Percentiles rank a stretch among this genome's conserved stretches.
These are phyloP conservation scores for Coemansia sp. DNA, from an alignment of 192 early-diverging fungal species.

Conservation along the genomic window DNA sequence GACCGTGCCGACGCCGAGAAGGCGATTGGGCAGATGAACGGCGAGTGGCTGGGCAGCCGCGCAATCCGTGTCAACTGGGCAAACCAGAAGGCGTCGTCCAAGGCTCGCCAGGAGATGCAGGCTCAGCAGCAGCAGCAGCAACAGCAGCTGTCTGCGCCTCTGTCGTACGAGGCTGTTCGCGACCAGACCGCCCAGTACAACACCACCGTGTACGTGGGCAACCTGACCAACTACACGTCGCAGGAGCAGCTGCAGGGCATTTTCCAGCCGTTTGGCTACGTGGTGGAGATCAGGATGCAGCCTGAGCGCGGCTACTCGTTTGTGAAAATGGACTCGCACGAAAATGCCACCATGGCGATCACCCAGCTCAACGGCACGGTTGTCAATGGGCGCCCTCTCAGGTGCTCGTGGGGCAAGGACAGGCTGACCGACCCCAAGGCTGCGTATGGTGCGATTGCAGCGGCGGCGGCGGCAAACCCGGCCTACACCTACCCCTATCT, in stretches of 20 bases:
- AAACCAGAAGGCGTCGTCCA: slow-evolving; percentile 66
- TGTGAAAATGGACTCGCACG: slow-evolving; percentile 89
- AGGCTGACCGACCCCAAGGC: slow-evolving; percentile 54
- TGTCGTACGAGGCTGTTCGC: slow-evolving; percentile 67
- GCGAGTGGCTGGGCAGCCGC: slow-evolving; percentile 80
- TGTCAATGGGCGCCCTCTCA: slow-evolving; percentile 72
- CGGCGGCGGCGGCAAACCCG: slow-evolving; percentile 40
- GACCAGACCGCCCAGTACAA: slow-evolving; percentile 77
- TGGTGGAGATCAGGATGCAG: slow-evolving; percentile 78
- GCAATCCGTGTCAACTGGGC: slow-evolving; percentile 94
- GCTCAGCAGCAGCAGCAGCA: slow-evolving; percentile 7
- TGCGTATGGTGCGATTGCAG: slow-evolving; percentile 37
- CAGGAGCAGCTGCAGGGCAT: slow-evolving; percentile 62
- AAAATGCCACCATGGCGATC: slow-evolving; percentile 86
- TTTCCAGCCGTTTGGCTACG: slow-evolving; percentile 77
- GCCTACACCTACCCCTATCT: slow-evolving; percentile 51
- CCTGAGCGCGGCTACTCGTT: slow-evolving; percentile 91
- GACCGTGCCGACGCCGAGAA: slow-evolving; percentile 84
- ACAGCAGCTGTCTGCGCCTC: slow-evolving; percentile 25
- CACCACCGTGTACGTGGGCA: slow-evolving; percentile 88
- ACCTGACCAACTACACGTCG: slow-evolving; percentile 74
- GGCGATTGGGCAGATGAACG: slow-evolving; percentile 84
- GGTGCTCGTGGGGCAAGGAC: slow-evolving; percentile 91
- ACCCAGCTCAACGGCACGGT: slow-evolving; percentile 68
- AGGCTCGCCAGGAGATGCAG: slow-evolving; percentile 12